These are phyloP conservation scores for Sclerotinia glacialis DNA, from an alignment of 2,329 filamentous ascomycete genomes.

Conservation along the genomic window DNA sequence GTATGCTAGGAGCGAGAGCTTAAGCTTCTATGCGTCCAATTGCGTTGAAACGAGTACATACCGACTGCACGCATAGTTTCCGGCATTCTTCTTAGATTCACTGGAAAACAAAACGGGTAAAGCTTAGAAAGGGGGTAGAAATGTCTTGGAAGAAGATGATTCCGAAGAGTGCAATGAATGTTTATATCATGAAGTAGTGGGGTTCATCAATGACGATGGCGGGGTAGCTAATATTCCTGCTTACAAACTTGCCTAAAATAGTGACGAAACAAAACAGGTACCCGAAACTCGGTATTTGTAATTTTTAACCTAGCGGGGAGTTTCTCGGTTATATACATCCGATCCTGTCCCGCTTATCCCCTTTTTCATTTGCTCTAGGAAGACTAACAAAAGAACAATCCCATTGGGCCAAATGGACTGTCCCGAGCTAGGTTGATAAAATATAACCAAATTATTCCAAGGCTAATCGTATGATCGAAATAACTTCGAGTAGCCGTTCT, in stretches of 20 bases:
- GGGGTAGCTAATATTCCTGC: constrained; percentile 24
- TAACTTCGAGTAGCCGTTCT: too few relatives aligned
- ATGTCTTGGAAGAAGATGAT: background rate
- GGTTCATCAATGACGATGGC: constrained; percentile 23
- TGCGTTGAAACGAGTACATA: constrained; percentile 16
- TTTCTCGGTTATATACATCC: background rate
- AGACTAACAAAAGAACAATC: too few relatives aligned
- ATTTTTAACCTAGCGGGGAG: background rate
- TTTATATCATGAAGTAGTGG: constrained; percentile 9
- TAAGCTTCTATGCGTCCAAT: background rate
- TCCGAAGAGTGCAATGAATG: background rate
- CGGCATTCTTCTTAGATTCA: constrained; percentile 25
- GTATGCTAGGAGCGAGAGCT: background rate
- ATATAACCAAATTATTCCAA: too few relatives aligned
- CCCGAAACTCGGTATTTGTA: constrained; percentile 3
- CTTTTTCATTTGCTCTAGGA: background rate
- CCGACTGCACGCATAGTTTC: constrained; percentile 38
- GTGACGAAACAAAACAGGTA: background rate
- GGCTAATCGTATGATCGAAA: background rate
- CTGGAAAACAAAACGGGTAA: background rate
- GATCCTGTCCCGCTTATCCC: background rate
- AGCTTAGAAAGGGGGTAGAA: background rate
- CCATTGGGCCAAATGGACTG: background rate
- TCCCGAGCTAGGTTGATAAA: background rate
- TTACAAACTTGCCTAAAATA: constrained; percentile 15